Evolutionary conservation across 208 protist genomes (phyloP).

Genomic region (Crithidia fasciculata): DNA sequence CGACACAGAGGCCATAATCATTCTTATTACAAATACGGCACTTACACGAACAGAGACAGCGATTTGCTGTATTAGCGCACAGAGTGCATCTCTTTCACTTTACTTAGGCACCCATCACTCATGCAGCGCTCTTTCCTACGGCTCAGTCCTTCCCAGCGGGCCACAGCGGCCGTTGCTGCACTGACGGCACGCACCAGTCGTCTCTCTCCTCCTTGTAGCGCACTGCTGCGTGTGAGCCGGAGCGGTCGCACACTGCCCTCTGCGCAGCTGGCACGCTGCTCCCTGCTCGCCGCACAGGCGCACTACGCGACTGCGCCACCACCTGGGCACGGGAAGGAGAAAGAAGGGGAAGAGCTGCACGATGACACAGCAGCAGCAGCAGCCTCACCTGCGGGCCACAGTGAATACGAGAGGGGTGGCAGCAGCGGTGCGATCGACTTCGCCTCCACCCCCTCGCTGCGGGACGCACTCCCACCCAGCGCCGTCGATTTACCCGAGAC

Average conservation of each 20-base stretch:
- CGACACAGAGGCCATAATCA: too few species aligned
- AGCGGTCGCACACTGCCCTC: too few species aligned
- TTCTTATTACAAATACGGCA: too few species aligned
- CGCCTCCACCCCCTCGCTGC: slow-evolving; percentile 38
- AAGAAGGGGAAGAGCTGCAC: background rate
- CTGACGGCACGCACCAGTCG: background rate
- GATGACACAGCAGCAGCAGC: background rate
- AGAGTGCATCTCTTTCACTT: too few species aligned
- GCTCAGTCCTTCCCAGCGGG: background rate
- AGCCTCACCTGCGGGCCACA: background rate
- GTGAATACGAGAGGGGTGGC: background rate
- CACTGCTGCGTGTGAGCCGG: background rate
- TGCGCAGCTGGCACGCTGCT: too few species aligned
- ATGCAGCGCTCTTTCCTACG: slow-evolving; percentile 9
- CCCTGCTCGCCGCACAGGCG: background rate
- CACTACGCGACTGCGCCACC: background rate
- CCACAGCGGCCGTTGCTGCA: background rate
- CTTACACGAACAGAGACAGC: too few species aligned
- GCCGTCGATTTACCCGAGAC: slow-evolving; percentile 63
- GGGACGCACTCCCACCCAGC: slow-evolving; percentile 51
- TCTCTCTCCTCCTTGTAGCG: background rate
- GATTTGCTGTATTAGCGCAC: too few species aligned
- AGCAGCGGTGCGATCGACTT: background rate
- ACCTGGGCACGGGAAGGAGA: too few species aligned
- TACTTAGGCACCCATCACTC: background rate